Evolutionary conservation across 768 basidiomycete genomes (phyloP).

Genomic region (Astraeus odoratus): DNA sequence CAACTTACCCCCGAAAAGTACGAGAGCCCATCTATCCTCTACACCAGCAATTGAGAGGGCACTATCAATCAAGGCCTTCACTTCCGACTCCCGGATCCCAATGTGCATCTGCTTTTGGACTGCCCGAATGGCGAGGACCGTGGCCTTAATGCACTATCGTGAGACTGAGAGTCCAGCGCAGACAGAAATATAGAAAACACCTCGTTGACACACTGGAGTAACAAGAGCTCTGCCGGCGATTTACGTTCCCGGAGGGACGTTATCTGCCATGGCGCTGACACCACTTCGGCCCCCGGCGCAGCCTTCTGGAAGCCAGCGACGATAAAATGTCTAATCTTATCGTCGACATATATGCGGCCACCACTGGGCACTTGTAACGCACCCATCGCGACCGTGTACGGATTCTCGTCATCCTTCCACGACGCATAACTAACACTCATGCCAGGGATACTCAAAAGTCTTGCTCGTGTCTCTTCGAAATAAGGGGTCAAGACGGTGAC

Average conservation of each 20-base stretch:
- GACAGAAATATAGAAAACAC: constrained; percentile 30
- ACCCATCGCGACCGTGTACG: constrained; percentile 46
- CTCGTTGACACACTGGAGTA: constrained; percentile 77
- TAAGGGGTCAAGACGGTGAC: constrained; percentile 65
- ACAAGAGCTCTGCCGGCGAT: constrained; percentile 57
- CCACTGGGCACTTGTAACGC: constrained; percentile 19
- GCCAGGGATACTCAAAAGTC: constrained; percentile 46
- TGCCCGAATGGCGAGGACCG: constrained; percentile 64
- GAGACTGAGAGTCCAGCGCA: background rate
- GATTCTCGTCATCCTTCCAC: constrained; percentile 65
- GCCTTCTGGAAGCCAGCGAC: constrained; percentile 53
- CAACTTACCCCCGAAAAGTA: constrained; percentile 70
- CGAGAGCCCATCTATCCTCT: constrained; percentile 48
- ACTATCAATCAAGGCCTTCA: constrained; percentile 45
- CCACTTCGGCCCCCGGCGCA: constrained; percentile 31
- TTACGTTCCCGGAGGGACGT: constrained; percentile 68
- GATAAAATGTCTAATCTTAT: constrained; percentile 53
- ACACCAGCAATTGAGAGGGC: constrained; percentile 58
- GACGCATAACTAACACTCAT: constrained; percentile 40
- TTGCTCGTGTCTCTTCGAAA: constrained; percentile 72
- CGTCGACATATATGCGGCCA: constrained; percentile 53
- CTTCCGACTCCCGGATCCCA: constrained; percentile 74
- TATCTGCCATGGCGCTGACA: constrained; percentile 48
- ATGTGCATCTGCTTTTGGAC: constrained; percentile 54
- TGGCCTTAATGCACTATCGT: constrained; percentile 44